These are phyloP conservation scores for Penicillium argentinense DNA, from an alignment of 495 filamentous ascomycete species.

Conservation along the genomic window DNA sequence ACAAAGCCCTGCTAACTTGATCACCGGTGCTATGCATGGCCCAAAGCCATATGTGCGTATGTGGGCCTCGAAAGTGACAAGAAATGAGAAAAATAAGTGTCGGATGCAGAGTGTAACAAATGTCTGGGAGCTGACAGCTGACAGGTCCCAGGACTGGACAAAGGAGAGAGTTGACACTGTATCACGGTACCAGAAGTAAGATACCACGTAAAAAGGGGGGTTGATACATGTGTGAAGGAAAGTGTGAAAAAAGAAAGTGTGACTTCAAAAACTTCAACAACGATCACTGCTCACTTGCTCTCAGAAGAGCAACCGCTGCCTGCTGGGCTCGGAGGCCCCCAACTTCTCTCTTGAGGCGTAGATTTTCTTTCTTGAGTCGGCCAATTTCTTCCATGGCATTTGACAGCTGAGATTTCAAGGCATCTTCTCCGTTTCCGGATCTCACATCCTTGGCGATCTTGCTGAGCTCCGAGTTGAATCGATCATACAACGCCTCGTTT, in stretches of 20 bases:
- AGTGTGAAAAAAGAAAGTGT: conserved; percentile 5
- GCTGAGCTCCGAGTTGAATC: conserved; percentile 85
- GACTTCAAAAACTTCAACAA: neutral
- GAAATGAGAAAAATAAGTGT: conserved; percentile 8
- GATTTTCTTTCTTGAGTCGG: conserved; percentile 78
- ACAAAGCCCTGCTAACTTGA: conserved; percentile 18
- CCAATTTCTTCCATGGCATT: conserved; percentile 67
- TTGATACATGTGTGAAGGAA: conserved; percentile 13
- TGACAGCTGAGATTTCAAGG: conserved; percentile 64
- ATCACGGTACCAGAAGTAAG: conserved; percentile 18
- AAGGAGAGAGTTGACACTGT: conserved; percentile 16
- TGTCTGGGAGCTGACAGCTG: conserved; percentile 13
- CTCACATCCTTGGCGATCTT: conserved; percentile 78
- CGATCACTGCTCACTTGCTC: conserved; percentile 34
- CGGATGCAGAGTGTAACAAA: conserved; percentile 21
- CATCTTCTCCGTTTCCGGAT: conserved; percentile 70
- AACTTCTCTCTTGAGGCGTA: conserved; percentile 59
- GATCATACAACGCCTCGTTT: conserved; percentile 91
- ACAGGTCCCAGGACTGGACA: conserved; percentile 6
- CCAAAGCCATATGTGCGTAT: conserved; percentile 15
- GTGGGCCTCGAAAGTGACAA: conserved; percentile 20
- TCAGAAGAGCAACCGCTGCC: conserved; percentile 40
- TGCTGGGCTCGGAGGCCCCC: conserved; percentile 47
- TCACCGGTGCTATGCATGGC: conserved; percentile 30
- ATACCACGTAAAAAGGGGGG: too few species aligned